phyloP scores from a whole-genome alignment of 192 early-diverging fungal genomes.

The Backusella mclennaniae region DNA sequence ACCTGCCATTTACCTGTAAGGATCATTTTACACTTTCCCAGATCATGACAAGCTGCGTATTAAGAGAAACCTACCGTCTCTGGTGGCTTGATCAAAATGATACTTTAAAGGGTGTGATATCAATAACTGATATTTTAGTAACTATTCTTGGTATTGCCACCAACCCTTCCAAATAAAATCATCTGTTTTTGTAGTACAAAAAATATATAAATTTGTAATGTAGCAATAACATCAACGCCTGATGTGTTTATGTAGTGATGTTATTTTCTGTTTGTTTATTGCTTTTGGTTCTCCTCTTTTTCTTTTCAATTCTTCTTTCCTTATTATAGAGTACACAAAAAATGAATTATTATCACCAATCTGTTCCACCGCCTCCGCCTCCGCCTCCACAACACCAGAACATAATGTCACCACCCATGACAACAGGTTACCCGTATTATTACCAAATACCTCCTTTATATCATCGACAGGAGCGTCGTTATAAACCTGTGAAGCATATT shows the following conservation, averaged over 20 bases:
- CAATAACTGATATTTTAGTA: conserved; percentile 64
- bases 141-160: conserved; percentile 38
- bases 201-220: background rate
- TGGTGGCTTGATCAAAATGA: conserved; percentile 62
- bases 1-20: conserved; percentile 47
- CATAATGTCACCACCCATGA: background rate
- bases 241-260: background rate
- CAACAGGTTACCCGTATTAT: background rate
- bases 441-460: background rate
- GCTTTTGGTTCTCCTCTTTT: background rate
- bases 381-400: background rate
- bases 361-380: background rate
- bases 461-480: background rate
- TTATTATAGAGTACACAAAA: background rate
- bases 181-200: background rate
- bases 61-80: conserved; percentile 53
- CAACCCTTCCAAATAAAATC: background rate
- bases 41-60: conserved; percentile 52
- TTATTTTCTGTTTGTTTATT: background rate
- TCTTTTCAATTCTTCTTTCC: background rate
- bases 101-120: conserved; percentile 66
- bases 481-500: conserved; percentile 11
- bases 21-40: conserved; percentile 50
- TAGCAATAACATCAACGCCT: background rate
- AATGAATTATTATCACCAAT: background rate